Percentiles rank a stretch among this genome's conserved stretches.
These are phyloP conservation scores for Diaporthe ampelina DNA, from an alignment of 2,329 filamentous ascomycete species.

Conservation along the genomic window DNA sequence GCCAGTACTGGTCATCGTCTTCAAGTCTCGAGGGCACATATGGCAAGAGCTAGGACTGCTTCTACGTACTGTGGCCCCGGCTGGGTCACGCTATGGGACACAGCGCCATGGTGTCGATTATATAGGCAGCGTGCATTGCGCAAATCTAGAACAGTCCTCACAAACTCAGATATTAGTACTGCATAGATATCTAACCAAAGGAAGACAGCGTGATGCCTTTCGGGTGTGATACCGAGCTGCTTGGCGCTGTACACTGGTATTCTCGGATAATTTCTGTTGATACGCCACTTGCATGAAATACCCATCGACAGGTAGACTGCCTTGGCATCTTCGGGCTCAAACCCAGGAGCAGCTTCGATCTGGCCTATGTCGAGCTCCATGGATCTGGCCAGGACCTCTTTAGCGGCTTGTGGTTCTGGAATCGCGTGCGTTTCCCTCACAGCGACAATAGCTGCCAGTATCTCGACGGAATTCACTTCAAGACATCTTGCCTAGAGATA, in stretches of 20 bases:
- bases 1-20: neutral
- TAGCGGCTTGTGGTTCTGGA: conserved; percentile 62
- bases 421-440: conserved; percentile 74
- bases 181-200: conserved; percentile 72
- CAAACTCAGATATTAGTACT: neutral
- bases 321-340: conserved; percentile 55
- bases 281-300: conserved; percentile 85
- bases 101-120: conserved; percentile 4
- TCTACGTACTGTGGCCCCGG: no score
- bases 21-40: neutral
- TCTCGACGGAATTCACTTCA: conserved; percentile 69
- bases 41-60: neutral
- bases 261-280: conserved; percentile 86
- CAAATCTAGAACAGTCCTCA: neutral
- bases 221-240: conserved; percentile 84
- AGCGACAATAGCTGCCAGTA: conserved; percentile 82
- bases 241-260: no score
- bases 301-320: conserved; percentile 82
- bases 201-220: conserved; percentile 78
- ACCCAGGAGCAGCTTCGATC: conserved; percentile 73
- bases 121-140: neutral
- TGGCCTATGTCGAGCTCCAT: conserved; percentile 62
- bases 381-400: conserved; percentile 59
- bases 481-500: conserved; percentile 78
- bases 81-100: conserved; percentile 1